phyloP scores from a whole-genome alignment of 306 rosid genomes.

The Cyamopsis tetragonoloba region DNA sequence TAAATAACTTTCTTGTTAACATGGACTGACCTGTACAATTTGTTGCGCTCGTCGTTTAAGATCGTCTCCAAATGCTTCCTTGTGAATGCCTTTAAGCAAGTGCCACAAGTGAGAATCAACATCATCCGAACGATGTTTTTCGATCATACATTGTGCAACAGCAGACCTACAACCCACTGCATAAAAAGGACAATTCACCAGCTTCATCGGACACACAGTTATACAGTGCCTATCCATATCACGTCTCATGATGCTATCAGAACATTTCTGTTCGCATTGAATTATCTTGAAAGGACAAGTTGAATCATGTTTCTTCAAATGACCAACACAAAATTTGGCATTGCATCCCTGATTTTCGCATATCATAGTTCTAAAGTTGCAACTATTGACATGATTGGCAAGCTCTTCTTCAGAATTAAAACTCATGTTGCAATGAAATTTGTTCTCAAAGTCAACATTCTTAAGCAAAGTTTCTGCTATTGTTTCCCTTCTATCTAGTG shows the following conservation, averaged over 20 bases:
- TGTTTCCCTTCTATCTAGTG: slow-evolving; percentile 53
- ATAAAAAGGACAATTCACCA: slow-evolving; percentile 78
- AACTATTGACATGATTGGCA: slow-evolving; percentile 39
- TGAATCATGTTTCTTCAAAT: slow-evolving; percentile 61
- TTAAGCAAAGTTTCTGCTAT: slow-evolving; percentile 45
- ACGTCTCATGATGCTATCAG: slow-evolving; percentile 58
- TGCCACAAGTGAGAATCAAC: slow-evolving; percentile 52
- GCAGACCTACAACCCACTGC: slow-evolving; percentile 65
- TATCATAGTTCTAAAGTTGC: slow-evolving; percentile 51
- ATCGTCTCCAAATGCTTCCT: slow-evolving; percentile 49
- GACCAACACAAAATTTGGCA: slow-evolving; percentile 50
- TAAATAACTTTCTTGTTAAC: neutral
- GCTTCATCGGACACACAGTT: slow-evolving; percentile 83
- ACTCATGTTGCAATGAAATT: slow-evolving; percentile 53
- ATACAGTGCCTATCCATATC: slow-evolving; percentile 92
- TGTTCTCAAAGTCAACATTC: slow-evolving; percentile 70
- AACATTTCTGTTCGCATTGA: slow-evolving; percentile 76
- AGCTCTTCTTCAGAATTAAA: slow-evolving; percentile 48
- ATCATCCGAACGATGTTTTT: slow-evolving; percentile 48
- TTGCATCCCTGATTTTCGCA: slow-evolving; percentile 69
- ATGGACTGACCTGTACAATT: slow-evolving; percentile 42
- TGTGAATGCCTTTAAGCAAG: slow-evolving; percentile 53
- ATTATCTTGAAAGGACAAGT: slow-evolving; percentile 74
- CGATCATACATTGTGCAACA: slow-evolving; percentile 48
- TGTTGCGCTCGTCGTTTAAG: slow-evolving; percentile 47